Evolutionary conservation across 179 eudicot species (phyloP).

Genomic region (Drosera spatulata): DNA sequence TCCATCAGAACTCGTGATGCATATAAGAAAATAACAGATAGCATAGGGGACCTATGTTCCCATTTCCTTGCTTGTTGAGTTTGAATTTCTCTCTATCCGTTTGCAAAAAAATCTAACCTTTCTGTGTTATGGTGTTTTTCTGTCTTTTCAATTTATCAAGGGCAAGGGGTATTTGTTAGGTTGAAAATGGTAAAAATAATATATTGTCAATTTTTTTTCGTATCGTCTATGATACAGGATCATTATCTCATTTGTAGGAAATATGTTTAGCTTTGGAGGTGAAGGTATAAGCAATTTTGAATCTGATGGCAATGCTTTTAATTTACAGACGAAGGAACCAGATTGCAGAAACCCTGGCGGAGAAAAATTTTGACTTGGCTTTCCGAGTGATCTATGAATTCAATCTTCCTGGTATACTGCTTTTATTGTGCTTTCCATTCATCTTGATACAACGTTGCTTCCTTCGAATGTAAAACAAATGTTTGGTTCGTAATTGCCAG

Average conservation of each 20-base stretch:
- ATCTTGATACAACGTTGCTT: background rate
- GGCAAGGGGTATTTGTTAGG: no score
- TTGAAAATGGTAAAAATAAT: background rate
- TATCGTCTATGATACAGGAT: no score
- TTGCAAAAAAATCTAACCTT: no score
- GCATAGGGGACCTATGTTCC: no score
- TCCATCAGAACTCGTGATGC: background rate
- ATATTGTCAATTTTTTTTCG: background rate
- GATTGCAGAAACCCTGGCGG: constrained; percentile 91
- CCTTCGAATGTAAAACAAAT: constrained; percentile 8
- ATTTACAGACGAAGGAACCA: constrained; percentile 79
- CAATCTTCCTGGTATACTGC: constrained; percentile 67
- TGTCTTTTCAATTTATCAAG: no score
- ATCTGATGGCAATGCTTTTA: constrained; percentile 3
- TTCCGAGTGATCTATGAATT: constrained; percentile 78
- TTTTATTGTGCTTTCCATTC: background rate
- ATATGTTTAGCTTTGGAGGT: no score
- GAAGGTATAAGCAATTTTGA: no score
- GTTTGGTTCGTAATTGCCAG: constrained; percentile 28
- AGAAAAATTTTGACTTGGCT: constrained; percentile 92
- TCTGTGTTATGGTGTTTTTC: no score
- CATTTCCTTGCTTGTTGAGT: no score
- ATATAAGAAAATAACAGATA: no score
- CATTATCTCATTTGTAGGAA: no score
- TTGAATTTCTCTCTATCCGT: no score